phyloP scores from a whole-genome alignment of 1,284 basidiomycete genomes.

The Wolfiporia cocos region DNA sequence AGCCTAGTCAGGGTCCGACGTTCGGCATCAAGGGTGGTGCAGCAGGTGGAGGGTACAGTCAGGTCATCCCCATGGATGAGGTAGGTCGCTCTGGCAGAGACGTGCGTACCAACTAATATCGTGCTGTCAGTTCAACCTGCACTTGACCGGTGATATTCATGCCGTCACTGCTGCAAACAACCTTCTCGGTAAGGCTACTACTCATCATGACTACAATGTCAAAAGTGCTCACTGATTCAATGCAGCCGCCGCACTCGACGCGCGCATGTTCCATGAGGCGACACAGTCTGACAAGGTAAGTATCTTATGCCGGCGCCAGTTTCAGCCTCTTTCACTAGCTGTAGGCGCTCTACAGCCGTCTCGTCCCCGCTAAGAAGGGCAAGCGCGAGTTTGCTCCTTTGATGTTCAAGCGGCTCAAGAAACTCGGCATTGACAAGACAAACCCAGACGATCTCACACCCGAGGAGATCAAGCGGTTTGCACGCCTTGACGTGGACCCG shows the following conservation, averaged over 20 bases:
- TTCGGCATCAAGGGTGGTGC: constrained; percentile 99
- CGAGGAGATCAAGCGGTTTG: constrained; percentile 88
- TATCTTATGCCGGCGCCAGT: neutral
- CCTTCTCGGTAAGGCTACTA: constrained; percentile 67
- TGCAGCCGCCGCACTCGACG: constrained; percentile 90
- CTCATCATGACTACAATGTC: no score
- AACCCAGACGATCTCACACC: constrained; percentile 90
- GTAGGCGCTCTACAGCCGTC: constrained; percentile 82
- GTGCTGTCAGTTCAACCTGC: constrained; percentile 75
- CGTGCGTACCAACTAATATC: neutral
- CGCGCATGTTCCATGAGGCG: constrained; percentile 97
- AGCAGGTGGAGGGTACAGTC: constrained; percentile 97
- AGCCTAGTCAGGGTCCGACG: constrained; percentile 97
- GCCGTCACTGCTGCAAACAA: constrained; percentile 98
- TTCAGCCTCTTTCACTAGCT: neutral
- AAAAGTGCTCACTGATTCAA: no score
- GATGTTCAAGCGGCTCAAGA: constrained; percentile 93
- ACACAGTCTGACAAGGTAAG: constrained; percentile 93
- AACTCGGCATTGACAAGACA: constrained; percentile 95
- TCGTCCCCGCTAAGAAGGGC: constrained; percentile 93
- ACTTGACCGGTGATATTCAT: constrained; percentile 97
- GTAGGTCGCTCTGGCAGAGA: constrained; percentile 33
- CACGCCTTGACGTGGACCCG: constrained; percentile 88
- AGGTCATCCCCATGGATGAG: constrained; percentile 99
- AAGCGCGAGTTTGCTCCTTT: constrained; percentile 92